Percentiles rank a stretch among this genome's conserved stretches.
phyloP scores from a whole-genome alignment of 2,329 filamentous ascomycete species.

The Monosporascus ibericus region DNA sequence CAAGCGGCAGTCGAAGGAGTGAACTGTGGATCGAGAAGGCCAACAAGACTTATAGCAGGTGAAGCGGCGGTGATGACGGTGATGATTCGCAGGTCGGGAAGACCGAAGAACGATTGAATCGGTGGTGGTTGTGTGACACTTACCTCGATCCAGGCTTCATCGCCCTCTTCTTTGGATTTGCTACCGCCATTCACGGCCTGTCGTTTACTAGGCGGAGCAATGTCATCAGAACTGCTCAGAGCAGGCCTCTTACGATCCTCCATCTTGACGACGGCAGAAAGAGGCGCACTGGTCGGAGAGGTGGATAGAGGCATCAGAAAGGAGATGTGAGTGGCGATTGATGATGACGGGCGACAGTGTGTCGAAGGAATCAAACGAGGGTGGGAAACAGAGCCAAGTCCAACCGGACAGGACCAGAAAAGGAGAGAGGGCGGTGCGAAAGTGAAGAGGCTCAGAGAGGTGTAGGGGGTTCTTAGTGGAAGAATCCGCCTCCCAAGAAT shows the following conservation, averaged over 20 bases:
- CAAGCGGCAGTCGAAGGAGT: neutral
- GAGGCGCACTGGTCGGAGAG: conserved; percentile 61
- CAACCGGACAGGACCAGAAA: neutral
- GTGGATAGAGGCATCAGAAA: conserved; percentile 86
- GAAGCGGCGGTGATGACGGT: neutral
- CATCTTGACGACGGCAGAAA: conserved; percentile 89
- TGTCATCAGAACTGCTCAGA: conserved; percentile 70
- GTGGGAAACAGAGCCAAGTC: neutral
- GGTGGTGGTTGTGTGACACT: conserved; percentile 35
- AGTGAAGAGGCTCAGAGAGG: conserved; percentile 5
- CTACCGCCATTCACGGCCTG: conserved; percentile 77
- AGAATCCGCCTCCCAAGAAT: neutral
- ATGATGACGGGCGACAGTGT: conserved; percentile 15
- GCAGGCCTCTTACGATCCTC: conserved; percentile 98
- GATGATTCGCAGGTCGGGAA: neutral
- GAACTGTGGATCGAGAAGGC: neutral
- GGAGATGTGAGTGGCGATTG: conserved; percentile 40
- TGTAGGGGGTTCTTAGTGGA: conserved; percentile 2
- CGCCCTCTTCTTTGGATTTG: conserved; percentile 50
- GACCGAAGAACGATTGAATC: conserved; percentile 1
- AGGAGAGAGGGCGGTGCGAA: conserved; percentile 2
- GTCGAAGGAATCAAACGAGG: conserved; percentile 18
- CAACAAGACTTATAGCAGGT: neutral
- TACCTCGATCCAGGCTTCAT: conserved; percentile 60
- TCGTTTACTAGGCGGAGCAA: conserved; percentile 85